A percentile compares a stretch with the other conserved stretches of the same genome.
These are phyloP conservation scores for Wickerhamomyces bisporus DNA, from an alignment of 805 yeast species.

Conservation along the genomic window DNA sequence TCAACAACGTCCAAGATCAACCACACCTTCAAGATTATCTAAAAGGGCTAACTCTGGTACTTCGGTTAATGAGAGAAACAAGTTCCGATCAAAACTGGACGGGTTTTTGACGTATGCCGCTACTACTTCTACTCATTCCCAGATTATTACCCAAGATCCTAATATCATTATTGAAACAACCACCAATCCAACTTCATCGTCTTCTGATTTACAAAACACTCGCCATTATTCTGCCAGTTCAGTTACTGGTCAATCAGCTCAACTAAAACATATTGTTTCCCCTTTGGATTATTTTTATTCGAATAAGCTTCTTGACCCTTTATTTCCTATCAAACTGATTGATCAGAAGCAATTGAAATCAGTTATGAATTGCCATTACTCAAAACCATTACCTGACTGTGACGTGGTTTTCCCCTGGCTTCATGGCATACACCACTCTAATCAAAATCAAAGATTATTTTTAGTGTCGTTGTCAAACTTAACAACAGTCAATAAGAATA, in stretches of 20 bases:
- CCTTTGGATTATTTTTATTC: slow-evolving; percentile 19
- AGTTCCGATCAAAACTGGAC: slow-evolving; percentile 19
- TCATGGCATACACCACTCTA: slow-evolving; percentile 49
- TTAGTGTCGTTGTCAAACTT: slow-evolving; percentile 16
- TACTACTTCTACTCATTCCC: background rate
- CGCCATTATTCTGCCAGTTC: slow-evolving; percentile 4
- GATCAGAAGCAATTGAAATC: slow-evolving; percentile 14
- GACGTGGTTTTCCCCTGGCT: slow-evolving; percentile 82
- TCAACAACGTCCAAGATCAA: background rate
- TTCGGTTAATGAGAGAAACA: slow-evolving; percentile 19
- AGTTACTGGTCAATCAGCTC: background rate
- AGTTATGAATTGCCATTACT: slow-evolving; percentile 18
- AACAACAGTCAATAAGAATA: slow-evolving; percentile 19
- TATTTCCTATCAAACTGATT: slow-evolving; percentile 19
- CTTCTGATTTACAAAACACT: slow-evolving; percentile 1
- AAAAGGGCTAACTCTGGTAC: slow-evolving; percentile 21
- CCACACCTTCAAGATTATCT: slow-evolving; percentile 5
- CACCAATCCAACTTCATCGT: slow-evolving; percentile 6
- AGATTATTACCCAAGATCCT: slow-evolving; percentile 1
- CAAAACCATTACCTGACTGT: slow-evolving; percentile 53
- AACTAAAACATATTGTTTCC: background rate
- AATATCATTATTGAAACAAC: slow-evolving; percentile 5
- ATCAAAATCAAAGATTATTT: slow-evolving; percentile 20
- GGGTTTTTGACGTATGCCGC: slow-evolving; percentile 1
- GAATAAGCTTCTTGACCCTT: slow-evolving; percentile 8